A percentile compares a stretch with the other conserved stretches of the same genome.
Conservation (phyloP, 2,329 filamentous ascomycete species). For the Lasiodiplodia gonubiensis region DNA sequence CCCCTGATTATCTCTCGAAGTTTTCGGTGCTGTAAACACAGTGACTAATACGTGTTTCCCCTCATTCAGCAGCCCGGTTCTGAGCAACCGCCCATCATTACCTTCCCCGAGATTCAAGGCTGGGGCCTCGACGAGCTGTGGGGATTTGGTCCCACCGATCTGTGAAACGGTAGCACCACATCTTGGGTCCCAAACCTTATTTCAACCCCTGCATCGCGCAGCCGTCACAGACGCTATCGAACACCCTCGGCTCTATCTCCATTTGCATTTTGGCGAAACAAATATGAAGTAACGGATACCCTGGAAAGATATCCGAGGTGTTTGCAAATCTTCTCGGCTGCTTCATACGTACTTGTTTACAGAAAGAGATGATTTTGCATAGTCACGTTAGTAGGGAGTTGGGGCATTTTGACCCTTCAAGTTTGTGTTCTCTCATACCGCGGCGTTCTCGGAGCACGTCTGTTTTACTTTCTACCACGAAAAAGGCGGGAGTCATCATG, state of each 20-base stretch:
- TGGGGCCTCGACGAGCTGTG: conserved; percentile 26
- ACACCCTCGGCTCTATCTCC: background rate
- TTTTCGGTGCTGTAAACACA: no score
- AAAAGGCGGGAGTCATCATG: no score
- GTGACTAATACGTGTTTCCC: background rate
- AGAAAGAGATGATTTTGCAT: background rate
- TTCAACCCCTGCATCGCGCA: background rate
- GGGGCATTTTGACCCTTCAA: no score
- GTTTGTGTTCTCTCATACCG: no score
- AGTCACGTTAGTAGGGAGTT: background rate
- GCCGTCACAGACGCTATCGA: background rate
- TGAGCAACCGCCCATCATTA: conserved; percentile 20
- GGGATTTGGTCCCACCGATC: conserved; percentile 23
- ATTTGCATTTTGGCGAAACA: background rate
- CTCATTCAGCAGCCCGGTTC: conserved; percentile 6
- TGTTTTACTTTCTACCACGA: no score
- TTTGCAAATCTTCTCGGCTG: background rate
- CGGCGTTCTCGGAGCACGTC: no score
- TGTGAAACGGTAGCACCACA: background rate
- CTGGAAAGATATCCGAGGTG: background rate
- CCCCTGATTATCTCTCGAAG: background rate
- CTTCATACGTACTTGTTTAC: background rate
- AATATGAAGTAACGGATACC: background rate
- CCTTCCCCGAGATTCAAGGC: conserved; percentile 25
- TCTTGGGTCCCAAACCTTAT: background rate